phyloP scores from a whole-genome alignment of 805 yeast species.

The Myxozyma nipponensis region DNA sequence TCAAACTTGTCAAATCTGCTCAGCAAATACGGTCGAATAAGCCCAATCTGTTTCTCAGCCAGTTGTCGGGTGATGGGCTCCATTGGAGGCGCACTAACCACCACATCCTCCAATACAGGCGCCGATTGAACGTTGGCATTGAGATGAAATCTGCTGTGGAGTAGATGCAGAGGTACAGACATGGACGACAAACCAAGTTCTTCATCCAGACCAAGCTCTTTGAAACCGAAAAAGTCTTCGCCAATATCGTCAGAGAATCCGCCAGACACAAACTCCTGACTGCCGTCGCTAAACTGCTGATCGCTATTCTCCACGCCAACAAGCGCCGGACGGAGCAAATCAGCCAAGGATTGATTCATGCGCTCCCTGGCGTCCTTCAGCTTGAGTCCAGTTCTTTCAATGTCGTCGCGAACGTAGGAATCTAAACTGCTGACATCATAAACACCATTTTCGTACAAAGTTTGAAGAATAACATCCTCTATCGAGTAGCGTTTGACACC shows the following conservation, averaged over 20 bases:
- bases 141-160: slow-evolving; percentile 68
- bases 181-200: slow-evolving; percentile 82
- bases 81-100: slow-evolving; percentile 52
- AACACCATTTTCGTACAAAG: slow-evolving; percentile 83
- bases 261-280: slow-evolving; percentile 92
- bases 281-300: slow-evolving; percentile 76
- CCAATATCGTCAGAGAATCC: slow-evolving; percentile 92
- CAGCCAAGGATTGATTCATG: slow-evolving; percentile 68
- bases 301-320: slow-evolving; percentile 49
- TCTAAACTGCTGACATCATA: slow-evolving; percentile 72
- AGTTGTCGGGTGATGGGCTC: slow-evolving; percentile 51
- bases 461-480: slow-evolving; percentile 53
- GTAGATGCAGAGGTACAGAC: slow-evolving; percentile 82
- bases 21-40: slow-evolving; percentile 53
- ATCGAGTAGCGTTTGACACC: slow-evolving; percentile 32
- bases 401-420: slow-evolving; percentile 67
- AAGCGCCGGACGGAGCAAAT: slow-evolving; percentile 71
- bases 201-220: slow-evolving; percentile 85
- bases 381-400: slow-evolving; percentile 64
- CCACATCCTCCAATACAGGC: slow-evolving; percentile 51
- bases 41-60: slow-evolving; percentile 52
- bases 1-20: slow-evolving; percentile 31
- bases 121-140: slow-evolving; percentile 37
- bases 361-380: slow-evolving; percentile 64
- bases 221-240: slow-evolving; percentile 97